Evolutionary conservation across 2,329 filamentous ascomycete species (phyloP), one percentile per base, ranked within the genome.

Genomic region (Aspergillus sojae): DNA sequence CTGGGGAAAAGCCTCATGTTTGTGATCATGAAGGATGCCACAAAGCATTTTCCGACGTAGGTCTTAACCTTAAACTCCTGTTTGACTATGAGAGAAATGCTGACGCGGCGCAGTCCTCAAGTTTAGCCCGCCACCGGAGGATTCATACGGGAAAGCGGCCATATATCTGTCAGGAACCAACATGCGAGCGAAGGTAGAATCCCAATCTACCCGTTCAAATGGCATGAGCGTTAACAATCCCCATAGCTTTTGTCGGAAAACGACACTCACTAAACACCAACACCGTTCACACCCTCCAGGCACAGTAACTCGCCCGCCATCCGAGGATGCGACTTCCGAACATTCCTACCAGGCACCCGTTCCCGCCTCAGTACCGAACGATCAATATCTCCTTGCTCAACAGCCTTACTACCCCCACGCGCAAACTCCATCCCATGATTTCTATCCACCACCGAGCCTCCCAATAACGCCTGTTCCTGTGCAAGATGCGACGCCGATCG

Each of bases 41-140:
- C 58, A 81, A 81, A 63, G 78, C 79, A 34, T 81, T 81, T 63
- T 80, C 78, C 59, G 79, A 81, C 69, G 79, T 80, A 74, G 73
- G 77, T 3, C 26, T 52, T 52, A 4, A 10, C 26, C 4, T 52
- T 65, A 12, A 19, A 32, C 53, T 28, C 21, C 53, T 39, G 14
- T 19, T 14, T 34, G 23, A 9, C 36, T 41, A 32, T 14, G 16
- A 4, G 6, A 4, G 6, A 39, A 43, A 58, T 59, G 55, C 66
- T 71, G 32, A 70, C 50, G 45, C 41, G 21, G 16, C 14, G 23
- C 57, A 79, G 77, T 79, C 77, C 11, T 79, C 77, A 52, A 79
- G 77, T 76, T 65, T 79, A 52, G 77, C 77, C 52, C 77, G 77
- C 48, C 77, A 79, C 69, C 74, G 77, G 30, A 70, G 77, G 61